Base-by-base conservation (phyloP, 169 alveolate species). In the Eimeria praecox region DNA sequence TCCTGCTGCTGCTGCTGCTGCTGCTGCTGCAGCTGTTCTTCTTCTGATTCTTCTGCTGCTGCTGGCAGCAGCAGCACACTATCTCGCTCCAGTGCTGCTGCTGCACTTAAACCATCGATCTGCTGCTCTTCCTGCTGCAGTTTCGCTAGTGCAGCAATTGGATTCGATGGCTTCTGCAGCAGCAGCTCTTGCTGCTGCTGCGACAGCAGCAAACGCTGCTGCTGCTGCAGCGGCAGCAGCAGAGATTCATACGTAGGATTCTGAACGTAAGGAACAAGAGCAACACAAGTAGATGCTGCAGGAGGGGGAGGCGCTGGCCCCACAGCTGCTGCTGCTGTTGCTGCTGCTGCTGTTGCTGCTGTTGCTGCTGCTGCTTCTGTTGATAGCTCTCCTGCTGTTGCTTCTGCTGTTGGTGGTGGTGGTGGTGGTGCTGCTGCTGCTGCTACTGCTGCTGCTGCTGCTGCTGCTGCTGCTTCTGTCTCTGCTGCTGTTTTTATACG, bases 141-240 rank as follows among this genome's bases (percentile, higher is more conserved):
- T 73, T 82, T 12, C 49, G 62, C 46, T 38, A 85, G 92, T 1
- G 56, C 92, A 14, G 92, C 92, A 85, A 85, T 38, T 38, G 92
- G 92, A 27, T 85, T 80, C n/a, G 42, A 0, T 22, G 78, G 64
- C 42, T 85, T 59, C 92, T 85, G 92, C 78, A 44, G 92, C 75
- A 54, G 59, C 75, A 59, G 92, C 92, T n/a, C 54, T 44, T 82
- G 69, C 90, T 82, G 90, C 62, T 77, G 90, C 90, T n/a, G 90
- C 40, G 14, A 73, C 90, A 42, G 73, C 73, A 42, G 46, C 73
- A 82, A 49, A 8, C 40, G 75, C 56, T 85, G 92, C 92, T 80
- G 90, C 90, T 54, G 92, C 92, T 54, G 92, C 54, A 56, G 92
- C 56, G 77, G 92, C 78, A 49, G 92, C 92, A 54, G 59, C 59